Conservation (phyloP, 352 stramenopile genomes). For the Phytophthora tentaculata region DNA sequence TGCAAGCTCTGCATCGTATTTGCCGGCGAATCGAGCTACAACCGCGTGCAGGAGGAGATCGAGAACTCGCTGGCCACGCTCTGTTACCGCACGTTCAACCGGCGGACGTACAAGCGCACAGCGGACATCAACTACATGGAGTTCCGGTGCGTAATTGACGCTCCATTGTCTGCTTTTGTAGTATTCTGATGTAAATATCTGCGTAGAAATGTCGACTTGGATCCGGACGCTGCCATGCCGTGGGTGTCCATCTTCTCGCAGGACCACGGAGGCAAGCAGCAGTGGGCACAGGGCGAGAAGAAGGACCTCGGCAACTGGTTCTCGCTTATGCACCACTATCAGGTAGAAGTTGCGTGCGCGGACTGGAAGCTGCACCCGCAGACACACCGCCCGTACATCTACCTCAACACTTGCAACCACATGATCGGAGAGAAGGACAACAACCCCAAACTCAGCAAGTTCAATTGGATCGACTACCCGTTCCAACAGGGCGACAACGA, state of each 20-base stretch:
- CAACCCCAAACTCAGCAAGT: conserved; percentile 74
- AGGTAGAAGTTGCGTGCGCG: conserved; percentile 50
- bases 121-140: conserved; percentile 92
- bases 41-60: conserved; percentile 67
- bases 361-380: conserved; percentile 55
- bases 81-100: conserved; percentile 87
- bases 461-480: conserved; percentile 85
- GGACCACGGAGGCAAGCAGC: conserved; percentile 80
- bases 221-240: conserved; percentile 42
- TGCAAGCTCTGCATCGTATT: conserved; percentile 89
- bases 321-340: conserved; percentile 91
- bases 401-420: conserved; percentile 91
- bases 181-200: conserved; percentile 5
- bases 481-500: conserved; percentile 73
- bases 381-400: conserved; percentile 73
- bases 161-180: background rate
- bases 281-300: conserved; percentile 87
- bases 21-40: conserved; percentile 86
- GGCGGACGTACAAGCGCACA: conserved; percentile 86
- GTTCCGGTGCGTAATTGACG: conserved; percentile 52
- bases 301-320: conserved; percentile 85
- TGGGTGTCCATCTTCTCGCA: conserved; percentile 75
- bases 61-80: conserved; percentile 83
- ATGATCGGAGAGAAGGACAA: conserved; percentile 90
- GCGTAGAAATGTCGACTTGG: conserved; percentile 68